These are phyloP conservation scores for Dentipellis sp. DNA, from an alignment of 768 basidiomycete species.

Conservation along the genomic window DNA sequence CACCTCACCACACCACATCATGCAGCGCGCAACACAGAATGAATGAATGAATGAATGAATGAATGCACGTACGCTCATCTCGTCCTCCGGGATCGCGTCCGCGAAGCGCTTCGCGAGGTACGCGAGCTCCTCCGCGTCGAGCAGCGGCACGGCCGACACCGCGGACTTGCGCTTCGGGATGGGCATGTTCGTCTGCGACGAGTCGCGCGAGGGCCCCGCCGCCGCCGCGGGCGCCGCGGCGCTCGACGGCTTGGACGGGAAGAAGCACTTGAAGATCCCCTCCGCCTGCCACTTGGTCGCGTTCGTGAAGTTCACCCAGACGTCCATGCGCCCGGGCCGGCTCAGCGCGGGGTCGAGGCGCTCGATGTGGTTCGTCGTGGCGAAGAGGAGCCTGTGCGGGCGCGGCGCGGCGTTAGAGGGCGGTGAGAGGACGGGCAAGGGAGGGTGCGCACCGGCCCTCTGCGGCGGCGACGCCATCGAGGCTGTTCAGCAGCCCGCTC, in stretches of 20 bases:
- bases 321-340: conserved; percentile 85
- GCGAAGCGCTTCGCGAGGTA: conserved; percentile 76
- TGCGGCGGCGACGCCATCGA: conserved; percentile 79
- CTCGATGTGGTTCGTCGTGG: conserved; percentile 91
- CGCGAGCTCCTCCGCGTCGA: conserved; percentile 69
- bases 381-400: conserved; percentile 62
- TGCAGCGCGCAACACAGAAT: background rate
- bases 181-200: conserved; percentile 57
- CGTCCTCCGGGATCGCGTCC: conserved; percentile 77
- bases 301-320: conserved; percentile 87
- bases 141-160: conserved; percentile 49
- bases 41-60: too few relatives aligned
- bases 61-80: conserved; percentile 60
- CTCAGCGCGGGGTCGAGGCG: conserved; percentile 84
- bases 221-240: background rate
- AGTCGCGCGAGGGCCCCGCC: conserved; percentile 21
- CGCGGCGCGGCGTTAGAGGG: conserved; percentile 3
- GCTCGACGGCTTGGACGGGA: conserved; percentile 51
- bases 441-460: conserved; percentile 63
- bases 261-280: conserved; percentile 91
- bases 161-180: conserved; percentile 61
- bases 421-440: background rate
- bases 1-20: too few relatives aligned
- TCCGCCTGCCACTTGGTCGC: conserved; percentile 91
- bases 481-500: conserved; percentile 78